Evolutionary conservation across 2,329 filamentous ascomycete genomes (phyloP), one percentile per base, ranked within the genome.

Genomic region (Dactylellina parvicollis): DNA sequence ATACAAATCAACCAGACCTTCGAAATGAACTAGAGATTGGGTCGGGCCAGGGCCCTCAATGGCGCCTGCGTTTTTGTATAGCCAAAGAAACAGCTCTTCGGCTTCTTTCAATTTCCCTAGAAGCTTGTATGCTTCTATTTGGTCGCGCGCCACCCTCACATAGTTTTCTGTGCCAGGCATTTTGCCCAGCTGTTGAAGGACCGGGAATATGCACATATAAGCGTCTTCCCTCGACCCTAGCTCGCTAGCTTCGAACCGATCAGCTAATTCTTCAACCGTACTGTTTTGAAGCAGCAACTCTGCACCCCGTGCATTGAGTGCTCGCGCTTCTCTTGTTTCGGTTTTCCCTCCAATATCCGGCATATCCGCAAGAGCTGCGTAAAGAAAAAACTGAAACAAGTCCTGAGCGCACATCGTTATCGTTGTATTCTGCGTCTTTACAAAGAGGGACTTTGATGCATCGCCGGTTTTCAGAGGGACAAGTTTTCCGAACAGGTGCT

Each of bases 191-290:
- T 7, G 5, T 32, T 9, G 26, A 14, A 55, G 52, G 12, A 56
- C 34, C 9, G 52, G 52, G 9, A 56, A 14, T 2, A 56, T 56
- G 34, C 52, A 56, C 28, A 24, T 26, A 16, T 56, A 56, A 4
- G 52, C 32, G 28, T 56, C 52, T 24, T 56, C 52, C 18, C 32
- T 40, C 7, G 52, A 56, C 14, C 52, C 52, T 8, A 56, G 52
- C 12, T 20, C 20, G 16, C 28, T 42, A 7, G n/a, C 9, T 16
- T 40, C 52, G 18, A 56, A 56, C 28, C 9, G n/a, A 9, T 5
- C 14, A 16, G 18, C 18, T 18, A 56, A 5, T 26, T 18, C 16
- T 26, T 56, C 52, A 12, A 56, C 34, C 28, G 32, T 40, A 20
- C 16, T 18, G 28, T 40, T 40, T 42, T 55, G 26, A 36, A 55